Percentiles rank a stretch among this genome's conserved stretches.
phyloP scores from a whole-genome alignment of 2,329 filamentous ascomycete genomes.

The Colletotrichum paranaense region DNA sequence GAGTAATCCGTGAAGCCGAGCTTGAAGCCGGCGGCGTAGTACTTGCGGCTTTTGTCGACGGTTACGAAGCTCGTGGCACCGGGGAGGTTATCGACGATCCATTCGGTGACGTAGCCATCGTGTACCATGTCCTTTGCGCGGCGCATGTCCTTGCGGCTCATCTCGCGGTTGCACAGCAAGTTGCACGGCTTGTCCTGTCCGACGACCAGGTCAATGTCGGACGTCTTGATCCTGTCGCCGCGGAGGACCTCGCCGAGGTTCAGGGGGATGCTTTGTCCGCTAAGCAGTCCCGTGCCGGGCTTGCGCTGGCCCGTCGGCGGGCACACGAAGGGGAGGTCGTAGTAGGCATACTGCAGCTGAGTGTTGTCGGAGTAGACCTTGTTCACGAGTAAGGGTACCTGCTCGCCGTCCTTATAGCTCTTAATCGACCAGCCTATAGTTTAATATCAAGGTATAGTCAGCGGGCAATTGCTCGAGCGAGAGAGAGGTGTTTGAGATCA shows the following conservation, averaged over 20 bases:
- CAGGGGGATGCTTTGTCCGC: conserved; percentile 81
- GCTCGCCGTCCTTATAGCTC: conserved; percentile 80
- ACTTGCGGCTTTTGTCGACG: conserved; percentile 84
- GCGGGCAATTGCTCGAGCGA: not conserved
- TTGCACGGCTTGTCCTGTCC: conserved; percentile 78
- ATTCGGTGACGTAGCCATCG: conserved; percentile 87
- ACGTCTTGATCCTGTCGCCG: conserved; percentile 86
- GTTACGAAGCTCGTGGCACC: conserved; percentile 91
- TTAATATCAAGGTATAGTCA: conserved; percentile 23
- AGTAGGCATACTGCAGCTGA: conserved; percentile 92
- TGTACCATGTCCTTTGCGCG: conserved; percentile 78
- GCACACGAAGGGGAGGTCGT: conserved; percentile 88
- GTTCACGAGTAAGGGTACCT: conserved; percentile 88
- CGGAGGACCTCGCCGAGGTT: conserved; percentile 90
- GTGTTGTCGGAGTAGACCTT: conserved; percentile 92
- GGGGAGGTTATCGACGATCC: conserved; percentile 93
- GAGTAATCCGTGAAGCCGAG: conserved; percentile 80
- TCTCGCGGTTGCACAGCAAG: conserved; percentile 76
- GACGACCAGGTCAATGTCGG: conserved; percentile 85
- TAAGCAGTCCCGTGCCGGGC: conserved; percentile 75
- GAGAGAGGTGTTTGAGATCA: not conserved
- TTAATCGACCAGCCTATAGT: conserved; percentile 80
- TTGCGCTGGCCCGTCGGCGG: conserved; percentile 77
- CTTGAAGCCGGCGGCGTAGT: conserved; percentile 92
- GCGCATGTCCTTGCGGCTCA: conserved; percentile 73